A percentile compares a stretch with the other conserved stretches of the same genome.
phyloP scores from a whole-genome alignment of 129 eudicot species.

The Kitagawia praeruptora region DNA sequence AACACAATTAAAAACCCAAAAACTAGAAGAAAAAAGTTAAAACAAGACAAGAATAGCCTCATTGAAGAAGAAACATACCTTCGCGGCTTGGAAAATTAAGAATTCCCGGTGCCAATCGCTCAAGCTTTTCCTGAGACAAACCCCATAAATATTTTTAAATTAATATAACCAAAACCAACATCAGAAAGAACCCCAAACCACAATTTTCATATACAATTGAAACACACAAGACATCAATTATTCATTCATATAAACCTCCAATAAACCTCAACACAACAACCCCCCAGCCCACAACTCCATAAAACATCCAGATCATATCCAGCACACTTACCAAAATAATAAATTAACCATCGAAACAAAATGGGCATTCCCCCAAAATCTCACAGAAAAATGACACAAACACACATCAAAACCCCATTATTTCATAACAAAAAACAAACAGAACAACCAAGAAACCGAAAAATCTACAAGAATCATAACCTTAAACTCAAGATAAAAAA shows the following conservation, averaged over 20 bases:
- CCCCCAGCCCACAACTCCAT: background rate
- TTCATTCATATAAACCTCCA: conserved; percentile 6
- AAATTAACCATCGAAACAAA: background rate
- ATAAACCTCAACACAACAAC: background rate
- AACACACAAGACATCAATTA: background rate
- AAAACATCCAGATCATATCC: background rate
- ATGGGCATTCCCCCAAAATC: background rate
- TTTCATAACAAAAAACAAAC: background rate
- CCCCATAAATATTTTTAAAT: background rate
- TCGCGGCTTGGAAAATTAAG: background rate
- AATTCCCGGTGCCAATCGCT: background rate
- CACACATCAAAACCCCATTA: background rate
- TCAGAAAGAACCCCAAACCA: background rate
- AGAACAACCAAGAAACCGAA: background rate
- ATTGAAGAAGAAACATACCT: background rate
- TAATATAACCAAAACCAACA: background rate
- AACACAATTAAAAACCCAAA: background rate
- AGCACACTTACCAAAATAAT: background rate
- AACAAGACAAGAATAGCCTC: background rate
- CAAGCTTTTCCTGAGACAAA: conserved; percentile 14
- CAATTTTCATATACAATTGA: background rate
- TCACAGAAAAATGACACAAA: background rate
- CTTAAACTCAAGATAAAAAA: background rate
- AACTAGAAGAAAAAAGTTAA: background rate
- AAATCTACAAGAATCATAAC: background rate